Conservation (phyloP, 208 protist genomes). For the Leishmania tarentolae region DNA sequence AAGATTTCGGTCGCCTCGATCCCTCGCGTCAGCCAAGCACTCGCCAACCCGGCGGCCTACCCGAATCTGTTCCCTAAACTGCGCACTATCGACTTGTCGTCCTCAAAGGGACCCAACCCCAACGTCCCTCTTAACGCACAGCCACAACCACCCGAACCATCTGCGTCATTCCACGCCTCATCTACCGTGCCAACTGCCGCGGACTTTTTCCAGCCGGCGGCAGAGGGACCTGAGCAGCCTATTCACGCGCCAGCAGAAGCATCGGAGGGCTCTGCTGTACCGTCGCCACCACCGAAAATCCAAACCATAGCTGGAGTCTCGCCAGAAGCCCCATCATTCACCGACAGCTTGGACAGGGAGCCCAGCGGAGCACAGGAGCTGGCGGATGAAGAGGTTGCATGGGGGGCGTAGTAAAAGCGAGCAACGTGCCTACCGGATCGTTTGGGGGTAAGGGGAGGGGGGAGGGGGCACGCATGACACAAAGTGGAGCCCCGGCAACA, state of each 20-base stretch:
- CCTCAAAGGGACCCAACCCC: background rate
- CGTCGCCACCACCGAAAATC: background rate
- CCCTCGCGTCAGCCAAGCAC: constrained; percentile 80
- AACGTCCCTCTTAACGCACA: background rate
- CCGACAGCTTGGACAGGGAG: background rate
- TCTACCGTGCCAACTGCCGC: background rate
- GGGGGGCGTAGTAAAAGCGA: constrained; percentile 6
- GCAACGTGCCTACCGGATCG: background rate
- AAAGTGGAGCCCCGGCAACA: background rate
- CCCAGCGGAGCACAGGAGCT: constrained; percentile 13
- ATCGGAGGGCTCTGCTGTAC: background rate
- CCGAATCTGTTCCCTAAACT: constrained; percentile 95
- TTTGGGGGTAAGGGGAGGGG: background rate
- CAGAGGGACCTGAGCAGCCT: background rate
- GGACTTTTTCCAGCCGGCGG: background rate
- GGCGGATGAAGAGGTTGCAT: constrained; percentile 7
- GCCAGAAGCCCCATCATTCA: background rate
- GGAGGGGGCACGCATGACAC: background rate
- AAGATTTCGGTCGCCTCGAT: constrained; percentile 71
- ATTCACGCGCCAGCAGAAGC: background rate
- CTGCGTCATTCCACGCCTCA: background rate
- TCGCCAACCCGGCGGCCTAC: constrained; percentile 93
- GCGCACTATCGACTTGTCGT: background rate
- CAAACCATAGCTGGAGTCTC: background rate
- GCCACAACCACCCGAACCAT: background rate